Conservation (phyloP, 257 asterid species). For the Nicotiana obtusifolia region DNA sequence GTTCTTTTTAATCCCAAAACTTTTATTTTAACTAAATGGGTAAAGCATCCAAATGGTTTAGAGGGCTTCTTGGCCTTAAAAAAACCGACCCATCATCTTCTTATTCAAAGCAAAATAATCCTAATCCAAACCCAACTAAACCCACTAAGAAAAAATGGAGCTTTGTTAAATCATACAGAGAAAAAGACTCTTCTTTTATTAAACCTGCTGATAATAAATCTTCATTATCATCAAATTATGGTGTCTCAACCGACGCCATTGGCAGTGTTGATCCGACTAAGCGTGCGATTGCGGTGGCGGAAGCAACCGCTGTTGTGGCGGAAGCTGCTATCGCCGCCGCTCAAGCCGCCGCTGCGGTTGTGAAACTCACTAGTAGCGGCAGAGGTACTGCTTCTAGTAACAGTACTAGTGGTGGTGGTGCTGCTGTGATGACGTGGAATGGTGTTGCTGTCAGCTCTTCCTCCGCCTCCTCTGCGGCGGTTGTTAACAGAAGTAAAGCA, state of each 20-base stretch:
- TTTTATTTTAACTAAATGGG: conserved; percentile 42
- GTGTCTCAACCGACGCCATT: not conserved
- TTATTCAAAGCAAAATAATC: not conserved
- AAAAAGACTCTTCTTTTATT: not conserved
- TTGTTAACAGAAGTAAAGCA: conserved; percentile 12
- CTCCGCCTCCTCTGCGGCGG: not conserved
- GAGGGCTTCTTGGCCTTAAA: conserved; percentile 69
- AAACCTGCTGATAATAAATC: not conserved
- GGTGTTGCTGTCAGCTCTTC: not conserved
- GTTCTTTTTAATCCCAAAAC: not conserved
- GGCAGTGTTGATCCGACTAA: conserved; percentile 36
- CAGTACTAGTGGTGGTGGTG: not conserved
- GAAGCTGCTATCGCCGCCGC: conserved; percentile 88
- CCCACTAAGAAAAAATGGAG: conserved; percentile 63
- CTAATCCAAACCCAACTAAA: conserved; percentile 12
- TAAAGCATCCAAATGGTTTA: conserved; percentile 77
- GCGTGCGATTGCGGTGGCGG: conserved; percentile 67
- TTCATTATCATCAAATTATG: not conserved
- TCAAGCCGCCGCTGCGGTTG: conserved; percentile 72
- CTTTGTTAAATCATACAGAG: conserved; percentile 36
- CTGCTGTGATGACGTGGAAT: not conserved
- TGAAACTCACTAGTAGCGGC: conserved; percentile 53
- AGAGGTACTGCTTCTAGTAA: conserved; percentile 13
- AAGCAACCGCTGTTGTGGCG: conserved; percentile 65
- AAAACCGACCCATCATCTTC: conserved; percentile 23